Evolutionary conservation across 1,139 yeast species (phyloP), one percentile per base, ranked within the genome.

Genomic region (Nakaseomyces glabratus): DNA sequence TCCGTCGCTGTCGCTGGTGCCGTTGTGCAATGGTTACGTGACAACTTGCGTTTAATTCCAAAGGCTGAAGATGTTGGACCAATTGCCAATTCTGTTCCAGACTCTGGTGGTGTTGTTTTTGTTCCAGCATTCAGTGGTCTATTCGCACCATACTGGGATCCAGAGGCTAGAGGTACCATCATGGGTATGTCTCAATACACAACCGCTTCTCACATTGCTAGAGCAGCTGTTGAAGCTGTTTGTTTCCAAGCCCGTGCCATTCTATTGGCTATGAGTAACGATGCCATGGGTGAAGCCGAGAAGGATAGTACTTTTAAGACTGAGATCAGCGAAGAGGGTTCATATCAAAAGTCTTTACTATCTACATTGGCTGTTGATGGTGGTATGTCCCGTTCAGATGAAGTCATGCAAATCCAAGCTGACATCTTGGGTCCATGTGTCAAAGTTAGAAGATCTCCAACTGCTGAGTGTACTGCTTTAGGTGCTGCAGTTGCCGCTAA

Each of bases 401-500:
- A 82, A 51, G 93, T 88, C 37, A 81, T 88, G 79, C 95, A 84
- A 63, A 85, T 88, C 46, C 97, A 88, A 62, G 82, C 95, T 8
- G 93, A 88, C 58, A 77, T 88, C 43, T 68, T 86, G 48, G 88
- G 88, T 1, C 85, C 85, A 2, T 85, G 95, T 57, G 85, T 86
- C 24, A 73, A 77, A 21, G 93, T 88, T 34, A 71, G 73, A 52
- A 69, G 95, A 50, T 90, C 96, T 1, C 71, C 74, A 20, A 82
- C 81, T 58, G 66, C 85, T 22, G 97, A 88, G 61, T 86, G 95
- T 57, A 88, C 97, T 4, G 96, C 97, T 1, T 69, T 88, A 44
- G 97, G 97, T 18, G 95, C 95, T 9, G 96, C 96, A 9, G 82
- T 88, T 49, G 95, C 95, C 14, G 95, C 97, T 2, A 95, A 95